Evolutionary conservation across 2,329 filamentous ascomycete species (phyloP).

Genomic region (Macrophomina phaseolina): DNA sequence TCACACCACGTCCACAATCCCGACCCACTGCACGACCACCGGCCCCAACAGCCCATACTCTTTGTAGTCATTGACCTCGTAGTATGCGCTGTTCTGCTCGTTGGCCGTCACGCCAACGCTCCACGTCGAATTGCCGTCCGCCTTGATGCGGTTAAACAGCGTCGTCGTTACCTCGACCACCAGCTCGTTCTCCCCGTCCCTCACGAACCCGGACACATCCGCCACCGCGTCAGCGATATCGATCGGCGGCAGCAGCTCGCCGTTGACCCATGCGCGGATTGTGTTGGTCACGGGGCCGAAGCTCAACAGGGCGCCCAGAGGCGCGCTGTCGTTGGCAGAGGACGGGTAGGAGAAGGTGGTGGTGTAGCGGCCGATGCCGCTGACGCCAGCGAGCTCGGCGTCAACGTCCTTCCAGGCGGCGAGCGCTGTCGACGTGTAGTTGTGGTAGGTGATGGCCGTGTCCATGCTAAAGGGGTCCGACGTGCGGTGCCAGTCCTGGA

Average conservation of each 20-base stretch:
- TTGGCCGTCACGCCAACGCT: constrained; percentile 30
- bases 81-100: constrained; percentile 27
- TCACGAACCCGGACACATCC: constrained; percentile 34
- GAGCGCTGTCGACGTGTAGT: constrained; percentile 34
- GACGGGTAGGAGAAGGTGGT: constrained; percentile 39
- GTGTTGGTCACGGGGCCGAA: constrained; percentile 40
- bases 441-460: constrained; percentile 37
- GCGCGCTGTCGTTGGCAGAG: constrained; percentile 19
- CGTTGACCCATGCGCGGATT: constrained; percentile 39
- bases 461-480: constrained; percentile 42
- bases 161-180: constrained; percentile 40
- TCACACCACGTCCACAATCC: constrained; percentile 2
- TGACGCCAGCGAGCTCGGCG: constrained; percentile 36
- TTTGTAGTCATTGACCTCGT: constrained; percentile 25
- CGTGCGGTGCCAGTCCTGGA: constrained; percentile 50
- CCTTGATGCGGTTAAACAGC: constrained; percentile 38
- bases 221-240: constrained; percentile 37
- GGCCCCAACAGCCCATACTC: constrained; percentile 30
- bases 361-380: constrained; percentile 44
- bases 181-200: constrained; percentile 36
- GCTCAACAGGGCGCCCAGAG: constrained; percentile 33
- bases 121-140: constrained; percentile 29
- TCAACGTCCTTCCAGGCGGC: constrained; percentile 44
- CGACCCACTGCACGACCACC: constrained; percentile 27
- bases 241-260: constrained; percentile 37